These are phyloP conservation scores for Eimeria acervulina DNA, from an alignment of 169 alveolate species.

Conservation along the genomic window DNA sequence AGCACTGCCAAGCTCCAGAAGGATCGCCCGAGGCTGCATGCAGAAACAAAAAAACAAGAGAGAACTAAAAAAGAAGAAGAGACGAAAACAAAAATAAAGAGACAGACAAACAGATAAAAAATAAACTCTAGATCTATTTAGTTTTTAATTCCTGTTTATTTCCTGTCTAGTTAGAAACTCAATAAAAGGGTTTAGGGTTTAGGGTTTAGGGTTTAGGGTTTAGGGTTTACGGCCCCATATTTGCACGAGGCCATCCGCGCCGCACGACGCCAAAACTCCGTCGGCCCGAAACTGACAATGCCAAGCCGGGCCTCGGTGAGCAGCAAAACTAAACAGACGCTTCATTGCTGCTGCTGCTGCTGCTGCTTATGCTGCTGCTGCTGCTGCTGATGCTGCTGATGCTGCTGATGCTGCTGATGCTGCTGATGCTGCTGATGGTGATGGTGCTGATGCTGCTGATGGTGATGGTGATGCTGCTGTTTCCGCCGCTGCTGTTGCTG, in stretches of 20 bases:
- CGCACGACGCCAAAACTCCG: not conserved
- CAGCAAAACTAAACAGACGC: not conserved
- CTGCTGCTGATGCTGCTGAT: too few species aligned
- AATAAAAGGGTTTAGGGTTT: not conserved
- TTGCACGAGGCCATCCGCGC: not conserved
- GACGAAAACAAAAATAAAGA: too few species aligned
- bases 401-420: not conserved
- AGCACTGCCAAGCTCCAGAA: not conserved
- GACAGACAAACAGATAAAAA: too few species aligned
- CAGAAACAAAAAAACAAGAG: too few species aligned
- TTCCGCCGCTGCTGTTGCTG: not conserved
- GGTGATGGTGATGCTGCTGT: not conserved
- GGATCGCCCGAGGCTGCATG: too few species aligned
- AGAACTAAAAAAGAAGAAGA: too few species aligned
- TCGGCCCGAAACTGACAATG: not conserved
- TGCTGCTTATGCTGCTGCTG: not conserved
- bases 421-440: not conserved
- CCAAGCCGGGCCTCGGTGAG: conserved; percentile 4
- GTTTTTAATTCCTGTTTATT: too few species aligned
- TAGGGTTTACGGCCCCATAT: conserved; percentile 7
- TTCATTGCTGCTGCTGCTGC: not conserved
- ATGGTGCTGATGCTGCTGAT: not conserved
- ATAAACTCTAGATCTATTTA: too few species aligned
- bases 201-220: conserved; percentile 4
- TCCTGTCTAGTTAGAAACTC: too few species aligned